Evolutionary conservation across 148 eudicot genomes (phyloP).

Genomic region (Nepenthes mirabilis): DNA sequence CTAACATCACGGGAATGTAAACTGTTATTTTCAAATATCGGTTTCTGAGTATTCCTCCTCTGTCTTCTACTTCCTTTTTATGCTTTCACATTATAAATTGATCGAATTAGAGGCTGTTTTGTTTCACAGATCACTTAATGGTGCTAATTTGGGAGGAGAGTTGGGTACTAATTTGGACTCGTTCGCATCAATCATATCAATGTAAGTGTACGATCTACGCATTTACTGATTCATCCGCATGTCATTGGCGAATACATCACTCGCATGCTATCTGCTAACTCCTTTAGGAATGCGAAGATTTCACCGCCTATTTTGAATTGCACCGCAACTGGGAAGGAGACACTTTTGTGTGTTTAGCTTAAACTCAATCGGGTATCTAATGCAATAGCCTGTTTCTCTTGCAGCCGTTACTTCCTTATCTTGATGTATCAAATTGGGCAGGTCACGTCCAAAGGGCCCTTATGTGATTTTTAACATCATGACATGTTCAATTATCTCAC

Average conservation of each 20-base stretch:
- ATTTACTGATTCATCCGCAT: not conserved
- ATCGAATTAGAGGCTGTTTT: conserved; percentile 9
- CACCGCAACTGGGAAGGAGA: too few species aligned
- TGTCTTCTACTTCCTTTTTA: not conserved
- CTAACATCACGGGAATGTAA: conserved; percentile 78
- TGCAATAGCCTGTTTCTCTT: too few species aligned
- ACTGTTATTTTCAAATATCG: not conserved
- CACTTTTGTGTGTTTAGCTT: too few species aligned
- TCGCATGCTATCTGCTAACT: not conserved
- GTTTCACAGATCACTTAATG: conserved; percentile 42
- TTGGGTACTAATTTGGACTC: conserved; percentile 42
- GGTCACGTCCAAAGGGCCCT: too few species aligned
- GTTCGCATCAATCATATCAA: conserved; percentile 55
- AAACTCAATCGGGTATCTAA: too few species aligned
- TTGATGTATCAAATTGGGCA: too few species aligned
- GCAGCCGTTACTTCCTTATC: too few species aligned
- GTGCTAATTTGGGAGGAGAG: conserved; percentile 66
- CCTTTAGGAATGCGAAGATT: too few species aligned
- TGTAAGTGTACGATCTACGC: conserved; percentile 32
- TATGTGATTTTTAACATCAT: too few species aligned
- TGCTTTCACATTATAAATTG: not conserved
- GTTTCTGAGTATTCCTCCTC: not conserved
- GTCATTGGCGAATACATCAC: not conserved
- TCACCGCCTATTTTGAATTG: too few species aligned
- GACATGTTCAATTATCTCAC: too few species aligned